Conservation (phyloP, 768 basidiomycete genomes). For the Aureoboletus auriporus region DNA sequence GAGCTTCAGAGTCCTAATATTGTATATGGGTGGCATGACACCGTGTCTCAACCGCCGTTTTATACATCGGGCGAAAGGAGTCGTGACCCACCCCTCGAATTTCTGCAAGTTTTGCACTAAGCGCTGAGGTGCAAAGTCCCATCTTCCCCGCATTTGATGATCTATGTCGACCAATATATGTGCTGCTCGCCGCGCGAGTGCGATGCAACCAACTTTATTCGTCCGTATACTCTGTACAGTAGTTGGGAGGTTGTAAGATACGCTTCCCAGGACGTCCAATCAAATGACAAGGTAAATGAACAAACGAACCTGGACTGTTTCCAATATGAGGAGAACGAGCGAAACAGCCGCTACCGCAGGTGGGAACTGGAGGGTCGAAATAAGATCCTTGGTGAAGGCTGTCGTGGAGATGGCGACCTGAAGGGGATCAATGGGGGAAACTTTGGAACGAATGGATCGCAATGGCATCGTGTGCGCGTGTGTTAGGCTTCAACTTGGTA, state of each 20-base stretch:
- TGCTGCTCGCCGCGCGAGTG: constrained; percentile 38
- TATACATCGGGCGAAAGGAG: background rate
- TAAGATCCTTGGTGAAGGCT: constrained; percentile 27
- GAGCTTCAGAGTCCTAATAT: constrained; percentile 33
- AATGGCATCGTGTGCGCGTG: constrained; percentile 23
- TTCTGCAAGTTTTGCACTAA: constrained; percentile 37
- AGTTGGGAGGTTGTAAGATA: background rate
- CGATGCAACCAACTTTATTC: constrained; percentile 38
- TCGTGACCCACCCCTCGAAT: constrained; percentile 36
- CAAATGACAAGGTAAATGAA: background rate
- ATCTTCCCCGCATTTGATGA: constrained; percentile 42
- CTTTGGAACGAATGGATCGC: constrained; percentile 25
- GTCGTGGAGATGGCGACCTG: constrained; percentile 29
- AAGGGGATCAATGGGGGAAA: constrained; percentile 25
- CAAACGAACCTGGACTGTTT: constrained; percentile 41
- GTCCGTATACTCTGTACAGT: constrained; percentile 25
- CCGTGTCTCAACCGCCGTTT: background rate
- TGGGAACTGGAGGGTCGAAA: constrained; percentile 37
- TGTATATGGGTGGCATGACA: background rate
- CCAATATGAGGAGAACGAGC: constrained; percentile 39
- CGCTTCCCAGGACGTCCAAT: background rate
- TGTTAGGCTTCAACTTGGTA: background rate
- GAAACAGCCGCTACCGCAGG: constrained; percentile 40
- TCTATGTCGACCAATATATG: constrained; percentile 41
- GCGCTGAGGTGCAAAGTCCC: constrained; percentile 39